phyloP scores from a whole-genome alignment of 345 rosid genomes.

The Lepidium aucheri region DNA sequence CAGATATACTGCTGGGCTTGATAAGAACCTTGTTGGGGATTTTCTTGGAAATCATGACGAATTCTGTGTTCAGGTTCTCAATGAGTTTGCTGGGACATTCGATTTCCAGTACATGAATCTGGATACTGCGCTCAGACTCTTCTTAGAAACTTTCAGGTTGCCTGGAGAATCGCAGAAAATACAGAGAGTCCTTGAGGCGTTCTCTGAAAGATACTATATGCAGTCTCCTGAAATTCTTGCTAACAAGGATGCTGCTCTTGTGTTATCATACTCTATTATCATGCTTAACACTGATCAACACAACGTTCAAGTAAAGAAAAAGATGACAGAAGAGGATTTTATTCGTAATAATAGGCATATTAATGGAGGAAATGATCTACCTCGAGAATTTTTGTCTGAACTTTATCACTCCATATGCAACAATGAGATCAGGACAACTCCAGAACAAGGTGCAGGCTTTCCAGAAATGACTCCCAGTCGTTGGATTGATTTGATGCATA shows the following conservation, averaged over 20 bases:
- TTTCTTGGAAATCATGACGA: constrained; percentile 98
- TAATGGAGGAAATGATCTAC: constrained; percentile 87
- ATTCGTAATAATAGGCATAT: constrained; percentile 90
- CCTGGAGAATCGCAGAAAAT: constrained; percentile 99
- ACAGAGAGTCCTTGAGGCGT: constrained; percentile 97
- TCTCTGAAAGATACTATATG: constrained; percentile 94
- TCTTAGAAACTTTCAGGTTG: constrained; percentile 89
- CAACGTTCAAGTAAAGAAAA: constrained; percentile 94
- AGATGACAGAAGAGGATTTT: constrained; percentile 98
- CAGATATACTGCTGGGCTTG: constrained; percentile 93
- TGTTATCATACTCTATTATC: constrained; percentile 87
- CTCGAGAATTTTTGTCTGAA: constrained; percentile 80
- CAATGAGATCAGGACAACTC: constrained; percentile 95
- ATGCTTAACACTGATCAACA: constrained; percentile 99
- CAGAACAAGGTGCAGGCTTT: constrained; percentile 88
- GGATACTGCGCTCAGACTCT: constrained; percentile 88
- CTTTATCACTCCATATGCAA: constrained; percentile 84
- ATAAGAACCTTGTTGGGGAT: constrained; percentile 98
- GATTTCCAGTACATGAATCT: constrained; percentile 96
- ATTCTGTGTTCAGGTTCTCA: constrained; percentile 96
- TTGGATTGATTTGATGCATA: constrained; percentile 98
- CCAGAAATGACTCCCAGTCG: constrained; percentile 99
- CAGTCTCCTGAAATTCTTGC: constrained; percentile 86
- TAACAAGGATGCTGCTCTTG: constrained; percentile 94
- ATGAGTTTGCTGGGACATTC: constrained; percentile 98